Conservation (phyloP, 2,329 filamentous ascomycete species). For the Neocucurbitaria cava region DNA sequence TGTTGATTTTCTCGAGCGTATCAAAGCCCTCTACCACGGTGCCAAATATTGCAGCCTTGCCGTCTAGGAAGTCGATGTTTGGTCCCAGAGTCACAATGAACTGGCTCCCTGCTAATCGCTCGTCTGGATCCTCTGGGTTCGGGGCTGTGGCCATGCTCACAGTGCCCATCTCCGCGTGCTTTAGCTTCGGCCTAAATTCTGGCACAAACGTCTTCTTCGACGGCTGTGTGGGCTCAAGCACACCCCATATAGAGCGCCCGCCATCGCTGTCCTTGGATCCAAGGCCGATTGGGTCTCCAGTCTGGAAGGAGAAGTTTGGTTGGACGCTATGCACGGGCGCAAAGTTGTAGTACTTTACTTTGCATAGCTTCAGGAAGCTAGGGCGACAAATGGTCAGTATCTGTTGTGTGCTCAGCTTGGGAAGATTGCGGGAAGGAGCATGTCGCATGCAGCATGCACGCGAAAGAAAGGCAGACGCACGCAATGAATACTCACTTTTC, state of each 20-base stretch:
- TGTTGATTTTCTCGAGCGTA: slow-evolving; percentile 90
- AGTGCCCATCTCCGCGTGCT: slow-evolving; percentile 86
- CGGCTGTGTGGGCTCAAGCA: slow-evolving; percentile 67
- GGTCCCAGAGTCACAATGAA: slow-evolving; percentile 93
- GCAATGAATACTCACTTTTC: slow-evolving; percentile 75
- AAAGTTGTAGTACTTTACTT: slow-evolving; percentile 99
- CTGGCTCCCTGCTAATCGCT: slow-evolving; percentile 84
- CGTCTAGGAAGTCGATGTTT: slow-evolving; percentile 87
- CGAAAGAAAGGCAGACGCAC: slow-evolving; percentile 23
- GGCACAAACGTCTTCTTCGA: slow-evolving; percentile 80
- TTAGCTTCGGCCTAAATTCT: slow-evolving; percentile 85
- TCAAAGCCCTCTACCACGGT: slow-evolving; percentile 97
- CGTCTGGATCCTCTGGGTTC: slow-evolving; percentile 76
- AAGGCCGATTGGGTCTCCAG: slow-evolving; percentile 90
- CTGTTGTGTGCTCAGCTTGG: slow-evolving; percentile 60
- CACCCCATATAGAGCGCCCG: slow-evolving; percentile 90
- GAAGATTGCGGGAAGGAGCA: slow-evolving; percentile 34
- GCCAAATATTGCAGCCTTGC: slow-evolving; percentile 93
- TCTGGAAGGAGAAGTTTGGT: slow-evolving; percentile 95
- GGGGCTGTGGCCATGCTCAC: slow-evolving; percentile 97
- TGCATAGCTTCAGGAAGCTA: slow-evolving; percentile 98
- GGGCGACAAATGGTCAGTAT: slow-evolving; percentile 58
- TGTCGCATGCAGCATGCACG: slow-evolving; percentile 27
- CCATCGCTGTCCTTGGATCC: slow-evolving; percentile 86
- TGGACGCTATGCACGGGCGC: slow-evolving; percentile 90